Evolutionary conservation across 331 rosid species (phyloP).

Genomic region (Phaseolus coccineus): DNA sequence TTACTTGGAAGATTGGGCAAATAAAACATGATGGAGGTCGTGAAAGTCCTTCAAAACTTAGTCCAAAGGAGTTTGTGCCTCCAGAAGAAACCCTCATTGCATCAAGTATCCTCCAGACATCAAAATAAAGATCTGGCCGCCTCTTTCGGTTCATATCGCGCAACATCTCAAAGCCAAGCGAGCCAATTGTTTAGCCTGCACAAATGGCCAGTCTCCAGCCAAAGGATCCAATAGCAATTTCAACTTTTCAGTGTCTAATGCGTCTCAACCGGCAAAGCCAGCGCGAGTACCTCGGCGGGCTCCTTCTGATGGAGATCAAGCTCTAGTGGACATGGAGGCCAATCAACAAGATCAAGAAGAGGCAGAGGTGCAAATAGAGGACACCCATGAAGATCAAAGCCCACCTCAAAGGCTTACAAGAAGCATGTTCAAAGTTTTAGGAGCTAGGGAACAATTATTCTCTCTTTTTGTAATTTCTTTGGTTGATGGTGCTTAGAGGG

Average conservation of each 20-base stretch:
- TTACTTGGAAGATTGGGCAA: conserved; percentile 96
- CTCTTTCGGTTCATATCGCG: conserved; percentile 70
- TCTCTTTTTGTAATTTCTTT: too few species aligned
- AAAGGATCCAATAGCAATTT: conserved; percentile 79
- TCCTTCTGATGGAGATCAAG: too few species aligned
- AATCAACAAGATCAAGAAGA: too few species aligned
- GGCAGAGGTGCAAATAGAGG: too few species aligned
- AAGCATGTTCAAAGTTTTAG: too few species aligned
- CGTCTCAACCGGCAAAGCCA: neutral
- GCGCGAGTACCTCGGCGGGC: too few species aligned
- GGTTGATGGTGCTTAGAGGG: too few species aligned
- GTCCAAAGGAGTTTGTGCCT: conserved; percentile 62
- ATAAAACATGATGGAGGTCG: conserved; percentile 84
- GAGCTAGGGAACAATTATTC: too few species aligned
- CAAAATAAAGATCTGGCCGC: conserved; percentile 82
- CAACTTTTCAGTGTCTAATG: conserved; percentile 72
- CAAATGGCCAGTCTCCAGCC: conserved; percentile 98
- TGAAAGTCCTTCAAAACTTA: conserved; percentile 70
- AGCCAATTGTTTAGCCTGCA: conserved; percentile 88
- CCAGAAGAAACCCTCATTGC: conserved; percentile 92
- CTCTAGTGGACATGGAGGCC: too few species aligned
- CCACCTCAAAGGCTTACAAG: too few species aligned
- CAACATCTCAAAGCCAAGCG: conserved; percentile 89
- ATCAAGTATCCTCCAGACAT: conserved; percentile 90
- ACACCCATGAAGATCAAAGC: too few species aligned